Percentiles rank a stretch among this genome's conserved stretches.
Conservation (phyloP, 208 protist species). For the Tetramitus jugosus region DNA sequence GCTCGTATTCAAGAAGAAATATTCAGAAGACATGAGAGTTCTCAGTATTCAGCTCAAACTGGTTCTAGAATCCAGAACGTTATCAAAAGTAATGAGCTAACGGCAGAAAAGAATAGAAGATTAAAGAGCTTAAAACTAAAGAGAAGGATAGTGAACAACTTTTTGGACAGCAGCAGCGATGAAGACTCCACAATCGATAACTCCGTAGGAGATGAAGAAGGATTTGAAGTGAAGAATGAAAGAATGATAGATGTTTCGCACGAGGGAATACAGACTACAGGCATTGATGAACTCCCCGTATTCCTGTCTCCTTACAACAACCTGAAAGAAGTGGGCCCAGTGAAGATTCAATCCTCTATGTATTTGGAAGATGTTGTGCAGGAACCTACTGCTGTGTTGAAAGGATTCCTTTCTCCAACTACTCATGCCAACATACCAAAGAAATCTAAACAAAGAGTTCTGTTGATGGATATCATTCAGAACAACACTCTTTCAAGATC, state of each 20-base stretch:
- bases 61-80: neutral
- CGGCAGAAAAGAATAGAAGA: neutral
- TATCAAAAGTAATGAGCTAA: neutral
- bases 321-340: neutral
- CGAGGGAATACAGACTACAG: too few species aligned
- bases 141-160: neutral
- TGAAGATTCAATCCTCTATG: neutral
- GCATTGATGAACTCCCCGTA: too few species aligned
- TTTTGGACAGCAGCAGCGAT: slow-evolving; percentile 1
- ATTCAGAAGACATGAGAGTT: slow-evolving; percentile 27
- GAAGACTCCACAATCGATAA: neutral
- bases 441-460: too few species aligned
- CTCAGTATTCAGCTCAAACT: slow-evolving; percentile 18
- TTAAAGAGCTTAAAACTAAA: neutral
- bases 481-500: too few species aligned
- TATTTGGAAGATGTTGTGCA: neutral
- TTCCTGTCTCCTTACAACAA: neutral
- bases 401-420: neutral
- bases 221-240: too few species aligned
- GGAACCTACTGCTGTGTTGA: neutral
- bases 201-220: too few species aligned
- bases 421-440: too few species aligned
- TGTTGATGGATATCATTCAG: too few species aligned
- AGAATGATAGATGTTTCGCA: too few species aligned
- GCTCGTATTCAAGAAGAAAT: slow-evolving; percentile 34